Evolutionary conservation across 2,329 filamentous ascomycete species (phyloP).

Genomic region (Onygenales sp.): DNA sequence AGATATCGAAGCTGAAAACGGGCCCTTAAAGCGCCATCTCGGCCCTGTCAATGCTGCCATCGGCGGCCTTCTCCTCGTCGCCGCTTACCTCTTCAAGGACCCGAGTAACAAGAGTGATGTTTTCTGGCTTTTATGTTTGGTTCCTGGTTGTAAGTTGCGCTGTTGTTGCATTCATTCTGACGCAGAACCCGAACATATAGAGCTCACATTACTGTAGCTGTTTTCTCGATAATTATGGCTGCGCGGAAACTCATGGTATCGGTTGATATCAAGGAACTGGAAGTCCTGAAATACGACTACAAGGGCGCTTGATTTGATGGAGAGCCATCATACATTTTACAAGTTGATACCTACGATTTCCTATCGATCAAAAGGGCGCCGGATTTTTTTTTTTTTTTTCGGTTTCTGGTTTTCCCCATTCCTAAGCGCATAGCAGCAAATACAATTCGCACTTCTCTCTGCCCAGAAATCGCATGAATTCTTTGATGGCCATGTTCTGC

Average conservation of each 20-base stretch:
- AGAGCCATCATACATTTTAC: background rate
- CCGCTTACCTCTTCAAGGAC: constrained; percentile 14
- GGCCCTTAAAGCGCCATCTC: constrained; percentile 11
- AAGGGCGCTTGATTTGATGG: constrained; percentile 25
- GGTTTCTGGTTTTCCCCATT: constrained; percentile 10
- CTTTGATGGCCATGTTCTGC: no score
- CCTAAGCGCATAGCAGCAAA: no score
- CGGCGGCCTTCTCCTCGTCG: constrained; percentile 21
- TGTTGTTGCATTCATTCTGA: background rate
- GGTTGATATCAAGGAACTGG: constrained; percentile 28
- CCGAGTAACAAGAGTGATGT: constrained; percentile 9
- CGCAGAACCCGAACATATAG: background rate
- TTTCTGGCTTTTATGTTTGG: constrained; percentile 22
- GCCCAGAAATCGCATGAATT: no score
- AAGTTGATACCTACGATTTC: no score
- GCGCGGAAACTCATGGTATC: constrained; percentile 28
- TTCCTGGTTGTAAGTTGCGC: constrained; percentile 28
- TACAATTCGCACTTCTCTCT: no score
- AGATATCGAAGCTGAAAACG: constrained; percentile 12
- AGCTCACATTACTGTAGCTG: constrained; percentile 16
- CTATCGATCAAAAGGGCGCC: no score
- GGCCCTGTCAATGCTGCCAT: constrained; percentile 19
- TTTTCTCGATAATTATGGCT: constrained; percentile 22
- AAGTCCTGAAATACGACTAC: constrained; percentile 31
- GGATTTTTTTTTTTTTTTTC: background rate